phyloP scores from a whole-genome alignment of 2,329 filamentous ascomycete genomes.

The Aspergillus vadensis region DNA sequence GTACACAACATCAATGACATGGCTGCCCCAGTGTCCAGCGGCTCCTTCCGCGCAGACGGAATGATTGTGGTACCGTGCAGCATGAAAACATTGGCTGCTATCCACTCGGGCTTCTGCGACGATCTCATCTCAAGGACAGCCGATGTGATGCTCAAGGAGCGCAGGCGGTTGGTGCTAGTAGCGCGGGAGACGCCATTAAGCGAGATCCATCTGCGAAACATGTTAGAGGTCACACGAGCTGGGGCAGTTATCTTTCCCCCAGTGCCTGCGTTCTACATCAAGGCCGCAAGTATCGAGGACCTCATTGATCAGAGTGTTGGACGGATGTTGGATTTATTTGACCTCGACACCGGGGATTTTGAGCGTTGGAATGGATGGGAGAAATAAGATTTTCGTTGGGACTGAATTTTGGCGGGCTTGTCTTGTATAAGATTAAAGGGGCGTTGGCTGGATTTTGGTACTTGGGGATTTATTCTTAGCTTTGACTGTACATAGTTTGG shows the following conservation, averaged over 20 bases:
- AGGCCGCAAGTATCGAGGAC: slow-evolving; percentile 44
- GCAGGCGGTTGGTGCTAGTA: slow-evolving; percentile 43
- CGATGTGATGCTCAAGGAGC: slow-evolving; percentile 52
- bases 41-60: slow-evolving; percentile 47
- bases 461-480: not conserved
- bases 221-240: slow-evolving; percentile 42
- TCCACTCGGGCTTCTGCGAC: slow-evolving; percentile 47
- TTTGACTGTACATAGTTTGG: slow-evolving; percentile 1
- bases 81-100: slow-evolving; percentile 52
- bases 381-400: not conserved
- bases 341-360: slow-evolving; percentile 46
- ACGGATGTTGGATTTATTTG: slow-evolving; percentile 50
- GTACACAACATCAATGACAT: slow-evolving; percentile 48
- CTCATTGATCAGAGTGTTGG: slow-evolving; percentile 51
- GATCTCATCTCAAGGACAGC: slow-evolving; percentile 51
- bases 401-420: not conserved
- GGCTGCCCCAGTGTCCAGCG: slow-evolving; percentile 49
- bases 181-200: slow-evolving; percentile 51
- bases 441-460: slow-evolving; percentile 3
- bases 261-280: slow-evolving; percentile 50
- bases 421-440: not conserved
- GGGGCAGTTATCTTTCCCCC: slow-evolving; percentile 51
- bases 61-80: slow-evolving; percentile 55
- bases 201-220: slow-evolving; percentile 51
- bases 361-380: slow-evolving; percentile 19